Percentiles rank a stretch among this genome's conserved stretches.
Evolutionary conservation across 352 stramenopile genomes (phyloP).

Genomic region (Phytophthora aleatoria): DNA sequence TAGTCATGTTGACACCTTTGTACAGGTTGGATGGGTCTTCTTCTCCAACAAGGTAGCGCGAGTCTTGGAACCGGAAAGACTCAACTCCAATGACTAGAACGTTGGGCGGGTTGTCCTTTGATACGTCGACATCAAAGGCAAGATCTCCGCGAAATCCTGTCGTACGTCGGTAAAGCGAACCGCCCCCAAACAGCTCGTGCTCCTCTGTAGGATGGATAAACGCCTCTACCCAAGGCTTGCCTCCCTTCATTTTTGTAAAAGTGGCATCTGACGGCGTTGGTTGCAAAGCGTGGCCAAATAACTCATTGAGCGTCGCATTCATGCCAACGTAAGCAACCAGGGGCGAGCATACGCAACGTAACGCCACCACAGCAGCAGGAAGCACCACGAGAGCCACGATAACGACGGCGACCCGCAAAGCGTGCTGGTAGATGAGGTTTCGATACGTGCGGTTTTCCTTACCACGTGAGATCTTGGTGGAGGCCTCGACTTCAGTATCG

Average conservation of each 20-base stretch:
- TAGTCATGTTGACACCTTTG: slow-evolving; percentile 31
- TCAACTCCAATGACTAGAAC: slow-evolving; percentile 56
- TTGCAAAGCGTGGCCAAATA: slow-evolving; percentile 19
- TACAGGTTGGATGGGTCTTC: slow-evolving; percentile 42
- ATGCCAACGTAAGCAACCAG: slow-evolving; percentile 13
- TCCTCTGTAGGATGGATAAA: slow-evolving; percentile 22
- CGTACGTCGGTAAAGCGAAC: slow-evolving; percentile 23
- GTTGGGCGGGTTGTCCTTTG: slow-evolving; percentile 42
- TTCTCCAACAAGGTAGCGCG: slow-evolving; percentile 50
- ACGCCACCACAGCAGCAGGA: slow-evolving; percentile 12
- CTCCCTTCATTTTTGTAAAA: slow-evolving; percentile 14
- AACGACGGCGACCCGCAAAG: slow-evolving; percentile 1
- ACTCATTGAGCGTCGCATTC: slow-evolving; percentile 24
- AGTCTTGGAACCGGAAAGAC: slow-evolving; percentile 61
- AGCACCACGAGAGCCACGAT: slow-evolving; percentile 1
- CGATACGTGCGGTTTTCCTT: background rate
- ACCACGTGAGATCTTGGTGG: background rate
- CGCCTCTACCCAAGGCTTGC: slow-evolving; percentile 11
- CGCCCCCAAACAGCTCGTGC: slow-evolving; percentile 13
- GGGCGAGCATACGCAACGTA: slow-evolving; percentile 11
- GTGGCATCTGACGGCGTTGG: slow-evolving; percentile 10
- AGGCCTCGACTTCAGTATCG: background rate
- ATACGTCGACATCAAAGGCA: slow-evolving; percentile 46
- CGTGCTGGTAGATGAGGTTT: slow-evolving; percentile 3
- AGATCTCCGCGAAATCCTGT: slow-evolving; percentile 46